phyloP scores from a whole-genome alignment of 345 rosid species.

The Sisymbrium altissimum region DNA sequence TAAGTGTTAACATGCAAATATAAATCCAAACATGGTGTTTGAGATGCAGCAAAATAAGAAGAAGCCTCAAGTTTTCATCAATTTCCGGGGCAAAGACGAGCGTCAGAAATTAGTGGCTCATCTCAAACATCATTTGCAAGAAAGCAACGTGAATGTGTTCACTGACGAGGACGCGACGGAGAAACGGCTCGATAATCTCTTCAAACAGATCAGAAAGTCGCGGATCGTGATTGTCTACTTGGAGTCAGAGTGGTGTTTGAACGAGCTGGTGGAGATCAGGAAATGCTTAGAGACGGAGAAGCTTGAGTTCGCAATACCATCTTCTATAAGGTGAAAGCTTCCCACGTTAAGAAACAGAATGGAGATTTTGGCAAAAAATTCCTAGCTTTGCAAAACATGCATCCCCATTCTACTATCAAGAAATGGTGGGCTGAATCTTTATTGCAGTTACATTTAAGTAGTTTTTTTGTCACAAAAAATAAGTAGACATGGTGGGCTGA shows the following conservation, averaged over 20 bases:
- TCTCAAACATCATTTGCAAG: slow-evolving; percentile 3
- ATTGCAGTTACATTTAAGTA: too few relatives aligned
- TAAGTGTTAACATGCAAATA: too few relatives aligned
- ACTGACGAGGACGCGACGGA: not conserved
- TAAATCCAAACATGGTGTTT: not conserved
- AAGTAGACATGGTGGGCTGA: not conserved
- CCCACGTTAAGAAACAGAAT: not conserved
- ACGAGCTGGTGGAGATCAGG: not conserved
- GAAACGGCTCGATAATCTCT: not conserved
- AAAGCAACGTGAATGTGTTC: slow-evolving; percentile 18
- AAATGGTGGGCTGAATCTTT: too few relatives aligned
- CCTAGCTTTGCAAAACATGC: not conserved
- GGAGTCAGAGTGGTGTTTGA: slow-evolving; percentile 6
- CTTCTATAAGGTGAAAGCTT: not conserved
- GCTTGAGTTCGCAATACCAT: not conserved
- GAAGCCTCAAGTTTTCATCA: slow-evolving; percentile 21
- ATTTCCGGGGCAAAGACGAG: not conserved
- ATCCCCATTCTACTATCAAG: too few relatives aligned
- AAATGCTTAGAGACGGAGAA: not conserved
- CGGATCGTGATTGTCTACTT: slow-evolving; percentile 13
- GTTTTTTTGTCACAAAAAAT: too few relatives aligned
- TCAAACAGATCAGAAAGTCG: not conserved
- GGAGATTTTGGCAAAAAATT: slow-evolving; percentile 9
- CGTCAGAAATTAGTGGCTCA: not conserved
- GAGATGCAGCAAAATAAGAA: slow-evolving; percentile 6